These are phyloP conservation scores for Macrolepiota fuliginosa DNA, from an alignment of 768 basidiomycete genomes.

Conservation along the genomic window DNA sequence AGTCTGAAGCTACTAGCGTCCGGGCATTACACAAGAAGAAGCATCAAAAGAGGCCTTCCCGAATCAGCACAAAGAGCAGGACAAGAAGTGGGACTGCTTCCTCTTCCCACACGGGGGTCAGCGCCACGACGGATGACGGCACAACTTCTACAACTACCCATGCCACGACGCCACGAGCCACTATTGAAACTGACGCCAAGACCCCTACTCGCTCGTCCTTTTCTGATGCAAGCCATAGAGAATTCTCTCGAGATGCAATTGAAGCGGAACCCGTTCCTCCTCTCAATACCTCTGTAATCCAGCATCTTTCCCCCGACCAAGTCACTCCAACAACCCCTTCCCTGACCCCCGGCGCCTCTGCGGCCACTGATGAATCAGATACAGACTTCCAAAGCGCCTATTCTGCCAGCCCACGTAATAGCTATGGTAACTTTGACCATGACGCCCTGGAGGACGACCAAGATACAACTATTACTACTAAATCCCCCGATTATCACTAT, in stretches of 20 bases:
- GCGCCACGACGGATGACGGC: slow-evolving; percentile 21
- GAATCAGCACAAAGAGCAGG: slow-evolving; percentile 37
- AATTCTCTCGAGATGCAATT: slow-evolving; percentile 29
- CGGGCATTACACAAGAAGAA: slow-evolving; percentile 36
- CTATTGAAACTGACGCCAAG: slow-evolving; percentile 31
- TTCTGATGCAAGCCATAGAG: slow-evolving; percentile 32
- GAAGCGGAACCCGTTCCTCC: slow-evolving; percentile 23
- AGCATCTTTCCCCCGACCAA: not conserved
- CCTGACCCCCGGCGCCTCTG: slow-evolving; percentile 18
- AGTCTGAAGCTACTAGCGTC: slow-evolving; percentile 39
- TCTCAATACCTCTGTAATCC: slow-evolving; percentile 25
- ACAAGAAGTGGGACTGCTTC: slow-evolving; percentile 64
- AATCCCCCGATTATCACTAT: not conserved
- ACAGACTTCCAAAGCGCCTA: slow-evolving; percentile 89
- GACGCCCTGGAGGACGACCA: slow-evolving; percentile 3
- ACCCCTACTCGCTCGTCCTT: slow-evolving; percentile 43
- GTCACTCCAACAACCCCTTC: slow-evolving; percentile 20
- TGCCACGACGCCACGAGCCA: slow-evolving; percentile 14
- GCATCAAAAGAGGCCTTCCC: slow-evolving; percentile 22
- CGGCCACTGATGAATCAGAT: slow-evolving; percentile 71
- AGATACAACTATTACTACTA: not conserved
- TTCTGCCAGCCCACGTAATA: slow-evolving; percentile 69
- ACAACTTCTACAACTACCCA: slow-evolving; percentile 14
- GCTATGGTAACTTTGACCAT: slow-evolving; percentile 51
- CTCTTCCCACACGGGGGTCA: slow-evolving; percentile 47